Evolutionary conservation across 2,329 filamentous ascomycete genomes (phyloP).

Genomic region (Stagonosporopsis chrysanthemi): DNA sequence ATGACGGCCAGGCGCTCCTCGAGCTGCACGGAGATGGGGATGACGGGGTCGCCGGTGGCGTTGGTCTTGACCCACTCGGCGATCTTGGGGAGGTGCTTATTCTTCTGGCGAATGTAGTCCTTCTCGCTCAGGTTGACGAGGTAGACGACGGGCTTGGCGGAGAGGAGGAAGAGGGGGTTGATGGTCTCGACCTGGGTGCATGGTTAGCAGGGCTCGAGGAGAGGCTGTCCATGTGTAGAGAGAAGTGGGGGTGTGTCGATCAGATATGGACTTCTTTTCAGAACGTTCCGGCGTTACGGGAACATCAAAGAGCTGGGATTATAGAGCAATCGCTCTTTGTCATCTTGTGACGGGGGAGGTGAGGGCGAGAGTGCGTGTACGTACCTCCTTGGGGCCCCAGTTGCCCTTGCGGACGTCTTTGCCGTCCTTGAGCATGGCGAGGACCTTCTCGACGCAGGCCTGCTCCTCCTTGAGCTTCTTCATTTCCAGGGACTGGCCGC

Average conservation of each 20-base stretch:
- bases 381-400: conserved; percentile 95
- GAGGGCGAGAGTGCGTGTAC: conserved; percentile 44
- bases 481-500: conserved; percentile 94
- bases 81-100: conserved; percentile 95
- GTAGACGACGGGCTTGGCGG: conserved; percentile 96
- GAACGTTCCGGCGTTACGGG: conserved; percentile 78
- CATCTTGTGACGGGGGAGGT: conserved; percentile 73
- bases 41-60: conserved; percentile 84
- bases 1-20: conserved; percentile 90
- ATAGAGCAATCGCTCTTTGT: conserved; percentile 96
- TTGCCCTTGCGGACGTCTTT: conserved; percentile 92
- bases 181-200: conserved; percentile 85
- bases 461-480: conserved; percentile 97
- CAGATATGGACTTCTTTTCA: conserved; percentile 89
- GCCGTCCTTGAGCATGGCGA: conserved; percentile 82
- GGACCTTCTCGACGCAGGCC: conserved; percentile 88
- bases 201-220: conserved; percentile 35
- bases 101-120: conserved; percentile 98
- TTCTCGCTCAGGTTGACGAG: conserved; percentile 96
- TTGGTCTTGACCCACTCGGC: conserved; percentile 95
- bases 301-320: conserved; percentile 99
- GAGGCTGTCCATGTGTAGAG: conserved; percentile 8
- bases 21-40: conserved; percentile 90
- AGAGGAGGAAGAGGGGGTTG: conserved; percentile 93
- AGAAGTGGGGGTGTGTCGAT: conserved; percentile 47